A percentile compares a stretch with the other conserved stretches of the same genome.
Evolutionary conservation across 1,284 basidiomycete genomes (phyloP).

Genomic region (Apiotrichum laibachii): DNA sequence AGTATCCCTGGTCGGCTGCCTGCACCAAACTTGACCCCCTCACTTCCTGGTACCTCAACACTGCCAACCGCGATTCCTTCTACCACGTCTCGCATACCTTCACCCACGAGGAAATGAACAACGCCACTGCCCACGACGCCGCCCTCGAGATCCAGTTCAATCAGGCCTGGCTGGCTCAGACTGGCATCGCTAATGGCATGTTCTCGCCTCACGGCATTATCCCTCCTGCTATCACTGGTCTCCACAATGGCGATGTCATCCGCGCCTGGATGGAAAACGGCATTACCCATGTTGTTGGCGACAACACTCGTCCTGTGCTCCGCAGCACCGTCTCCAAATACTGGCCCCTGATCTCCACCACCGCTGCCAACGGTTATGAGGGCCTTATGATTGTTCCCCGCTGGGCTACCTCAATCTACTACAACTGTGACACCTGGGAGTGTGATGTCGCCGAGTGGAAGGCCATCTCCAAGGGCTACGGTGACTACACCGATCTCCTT

Average conservation of each 20-base stretch:
- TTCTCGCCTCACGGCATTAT: slow-evolving; percentile 10
- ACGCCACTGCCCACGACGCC: slow-evolving; percentile 11
- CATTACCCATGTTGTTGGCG: slow-evolving; percentile 13
- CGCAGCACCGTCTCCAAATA: slow-evolving; percentile 1
- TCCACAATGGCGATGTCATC: slow-evolving; percentile 16
- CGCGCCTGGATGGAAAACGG: slow-evolving; percentile 13
- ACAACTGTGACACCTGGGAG: slow-evolving; percentile 15
- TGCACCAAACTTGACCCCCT: slow-evolving; percentile 7
- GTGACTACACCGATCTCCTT: slow-evolving; percentile 10
- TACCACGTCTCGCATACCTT: slow-evolving; percentile 15
- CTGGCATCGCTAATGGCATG: slow-evolving; percentile 4
- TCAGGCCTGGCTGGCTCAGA: slow-evolving; percentile 12
- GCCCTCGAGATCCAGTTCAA: slow-evolving; percentile 15
- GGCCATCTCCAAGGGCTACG: slow-evolving; percentile 6
- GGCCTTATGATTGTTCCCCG: slow-evolving; percentile 12
- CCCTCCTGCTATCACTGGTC: slow-evolving; percentile 16
- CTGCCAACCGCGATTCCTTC: slow-evolving; percentile 9
- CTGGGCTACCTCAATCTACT: slow-evolving; percentile 13
- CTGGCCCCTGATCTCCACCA: slow-evolving; percentile 9
- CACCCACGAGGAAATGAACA: slow-evolving; percentile 13
- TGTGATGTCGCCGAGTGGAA: slow-evolving; percentile 15
- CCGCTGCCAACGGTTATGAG: slow-evolving; percentile 7
- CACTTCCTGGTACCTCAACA: slow-evolving; percentile 3
- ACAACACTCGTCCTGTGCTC: slow-evolving; percentile 15
- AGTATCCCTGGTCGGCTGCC: slow-evolving; percentile 2